Base-by-base conservation (phyloP, 2,329 filamentous ascomycete species). In the Beauveria scarabaeidicola region DNA sequence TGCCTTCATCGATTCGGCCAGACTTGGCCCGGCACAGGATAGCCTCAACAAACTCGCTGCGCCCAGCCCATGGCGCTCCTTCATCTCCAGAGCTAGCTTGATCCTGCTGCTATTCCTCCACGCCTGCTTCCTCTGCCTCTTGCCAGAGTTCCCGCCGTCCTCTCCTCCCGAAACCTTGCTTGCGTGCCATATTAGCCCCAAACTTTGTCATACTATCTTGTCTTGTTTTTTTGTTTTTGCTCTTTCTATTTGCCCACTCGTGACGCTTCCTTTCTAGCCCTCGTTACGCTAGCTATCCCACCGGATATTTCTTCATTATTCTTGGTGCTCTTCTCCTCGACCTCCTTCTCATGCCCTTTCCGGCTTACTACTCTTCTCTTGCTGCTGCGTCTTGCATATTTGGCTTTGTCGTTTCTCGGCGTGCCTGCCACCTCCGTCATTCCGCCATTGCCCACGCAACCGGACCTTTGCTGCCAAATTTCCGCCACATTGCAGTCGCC, bases 401-500 rank as follows among this genome's bases (percentile, higher is more conserved):
- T 55, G n/a, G 43, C 19, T 50, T 46, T 19, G 15, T 21, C 40
- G 25, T 41, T 48, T 15, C n/a, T 29, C 25, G 43, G 23, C 21
- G 19, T 51, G 55, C 23, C 54, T 43, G 43, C 36, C 46, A 29
- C 36, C 46, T 23, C 8, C 51, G 51, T 38, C 51, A 53, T 43
- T 40, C 21, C 44, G 32, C 19, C 44, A 57, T 43, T 41, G 54
- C 54, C n/a, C 11, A 36, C 46, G 25, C 55, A 43, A 44, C 46
- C 25, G 19, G 10, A 50, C 46, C 17, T n/a, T n/a, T 19, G 17
- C 46, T 51, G 32, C 46, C 21, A 15, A 50, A 36, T 15, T 36
- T 51, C 46, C 55, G 43, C 41, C 46, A 58, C 55, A 58, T 51
- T 58, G 46, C 46, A 29, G n/a, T 51, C 46, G 55, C 38, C 55